Base-by-base conservation (phyloP, 495 filamentous ascomycete species). In the Talaromyces liani region DNA sequence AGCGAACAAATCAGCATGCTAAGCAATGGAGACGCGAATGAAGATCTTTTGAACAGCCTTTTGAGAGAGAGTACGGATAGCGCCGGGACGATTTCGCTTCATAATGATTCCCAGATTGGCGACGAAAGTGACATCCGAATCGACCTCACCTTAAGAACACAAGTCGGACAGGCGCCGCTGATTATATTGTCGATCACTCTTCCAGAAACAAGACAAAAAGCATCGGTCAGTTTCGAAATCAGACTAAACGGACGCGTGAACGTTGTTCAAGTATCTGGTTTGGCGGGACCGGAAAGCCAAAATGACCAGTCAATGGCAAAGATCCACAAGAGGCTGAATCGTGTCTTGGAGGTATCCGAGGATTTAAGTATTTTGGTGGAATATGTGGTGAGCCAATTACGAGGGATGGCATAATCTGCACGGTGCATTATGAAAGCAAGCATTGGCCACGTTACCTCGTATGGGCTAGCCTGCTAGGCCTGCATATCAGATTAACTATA, bases 321-420 rank as follows among this genome's bases (percentile, higher is more conserved):
- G 63, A 58, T 75, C 18, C 71, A 74, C 53, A 71, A 66, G 60
- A 73, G 73, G 68, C 75, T 82, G 53, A 74, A 71, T 57, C 60
- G 66, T 51, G 74, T 78, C 22, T 60, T 81, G n/a, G 77, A 79
- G 67, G 67, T 77, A 51, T 75, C 77, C 5, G 79, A 81, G 63
- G 77, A 88, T 71, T 66, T 88, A 20, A 83, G 85, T 5, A 79
- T 82, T 56, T 77, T 85, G 72, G 82, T 80, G n/a, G 84, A 88
- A 74, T 88, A 78, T 71, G 70, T 77, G 69, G 66, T 70, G 58
- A 65, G 62, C 65, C 41, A 20, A 61, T 54, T 53, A 29, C 51
- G 36, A 12, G 53, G 39, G 24, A 24, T 34, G 10, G 33, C 34
- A 62, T 56, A 29, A 56, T 27, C 6, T 27, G 49, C 22, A 27